Evolutionary conservation across 2,329 filamentous ascomycete species (phyloP), one percentile per base, ranked within the genome.

Genomic region (Onygena corvina): DNA sequence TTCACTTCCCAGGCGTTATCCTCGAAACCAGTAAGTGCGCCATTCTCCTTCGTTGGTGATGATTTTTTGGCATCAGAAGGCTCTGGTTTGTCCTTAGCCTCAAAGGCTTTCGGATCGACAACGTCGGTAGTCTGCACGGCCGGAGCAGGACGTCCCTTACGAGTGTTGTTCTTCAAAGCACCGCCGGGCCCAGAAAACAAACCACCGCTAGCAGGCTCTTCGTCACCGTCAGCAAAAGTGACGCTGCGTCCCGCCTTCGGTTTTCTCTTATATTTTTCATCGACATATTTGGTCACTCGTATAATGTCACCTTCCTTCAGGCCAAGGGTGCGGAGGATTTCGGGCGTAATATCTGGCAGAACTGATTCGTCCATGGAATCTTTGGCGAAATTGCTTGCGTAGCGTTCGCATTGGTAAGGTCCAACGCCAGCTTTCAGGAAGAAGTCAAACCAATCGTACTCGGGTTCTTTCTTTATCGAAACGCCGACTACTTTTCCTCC

Each of bases 361-460:
- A 94, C 82, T 54, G 86, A 89, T 65, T 95, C 89, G 56, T 94
- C 89, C 87, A 98, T 96, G 20, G 89, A 92, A 62, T 98, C 92
- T 61, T 83, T 83, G 44, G 79, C 67, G 62, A 98, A 98, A 1
- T 87, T 86, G 61, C 88, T 85, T 1, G 89, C 83, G 62, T 98
- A 98, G 49, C 92, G 79, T 67, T 96, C 90, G 66, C 92, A 98
- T 40, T 94, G 81, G 51, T 93, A 86, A 45, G 90, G 86, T 38
- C 88, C 84, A 58, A 96, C 87, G 42, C 94, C 90, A 64, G 88
- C 93, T 54, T 82, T 81, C 34, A 98, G 71, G 74, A 98, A 98
- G 71, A 98, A 96, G 63, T 95, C 88, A 61, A 98, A 98, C 92
- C 92, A 98, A 64, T 98, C 92, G 64, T 96, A 94, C 44, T 92